Evolutionary conservation across 2,329 filamentous ascomycete species (phyloP).

Genomic region (Cladorrhinum sp.): DNA sequence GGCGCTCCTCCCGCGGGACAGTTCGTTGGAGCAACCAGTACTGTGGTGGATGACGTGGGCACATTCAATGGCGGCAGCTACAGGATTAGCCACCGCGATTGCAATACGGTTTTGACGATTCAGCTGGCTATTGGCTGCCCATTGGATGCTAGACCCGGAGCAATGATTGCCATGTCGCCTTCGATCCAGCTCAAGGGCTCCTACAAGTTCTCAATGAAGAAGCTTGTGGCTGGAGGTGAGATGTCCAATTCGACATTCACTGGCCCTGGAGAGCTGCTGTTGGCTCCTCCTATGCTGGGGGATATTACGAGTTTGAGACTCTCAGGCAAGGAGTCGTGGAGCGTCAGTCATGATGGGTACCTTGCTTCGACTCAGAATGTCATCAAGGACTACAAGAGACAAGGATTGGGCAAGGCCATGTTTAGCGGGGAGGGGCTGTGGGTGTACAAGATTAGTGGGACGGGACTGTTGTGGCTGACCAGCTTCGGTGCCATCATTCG

Average conservation of each 20-base stretch:
- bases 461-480: constrained; percentile 81
- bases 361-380: constrained; percentile 84
- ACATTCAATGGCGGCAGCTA: constrained; percentile 96
- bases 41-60: constrained; percentile 77
- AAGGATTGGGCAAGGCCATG: constrained; percentile 83
- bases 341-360: constrained; percentile 81
- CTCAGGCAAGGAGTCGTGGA: constrained; percentile 72
- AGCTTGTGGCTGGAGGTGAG: constrained; percentile 79
- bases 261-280: constrained; percentile 83
- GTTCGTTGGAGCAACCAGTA: constrained; percentile 60
- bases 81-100: constrained; percentile 86
- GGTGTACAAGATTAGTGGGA: constrained; percentile 80
- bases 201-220: constrained; percentile 86
- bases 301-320: constrained; percentile 82
- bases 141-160: constrained; percentile 68
- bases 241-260: constrained; percentile 77
- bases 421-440: constrained; percentile 93
- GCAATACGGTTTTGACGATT: constrained; percentile 83
- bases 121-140: constrained; percentile 89
- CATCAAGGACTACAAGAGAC: constrained; percentile 80
- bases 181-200: constrained; percentile 79
- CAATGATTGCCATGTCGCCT: constrained; percentile 94
- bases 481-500: constrained; percentile 93
- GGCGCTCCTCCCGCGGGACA: constrained; percentile 47
- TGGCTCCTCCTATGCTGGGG: constrained; percentile 76